Base-by-base conservation (phyloP, 148 eudicot species). In the Rhododendron ferrugineum region DNA sequence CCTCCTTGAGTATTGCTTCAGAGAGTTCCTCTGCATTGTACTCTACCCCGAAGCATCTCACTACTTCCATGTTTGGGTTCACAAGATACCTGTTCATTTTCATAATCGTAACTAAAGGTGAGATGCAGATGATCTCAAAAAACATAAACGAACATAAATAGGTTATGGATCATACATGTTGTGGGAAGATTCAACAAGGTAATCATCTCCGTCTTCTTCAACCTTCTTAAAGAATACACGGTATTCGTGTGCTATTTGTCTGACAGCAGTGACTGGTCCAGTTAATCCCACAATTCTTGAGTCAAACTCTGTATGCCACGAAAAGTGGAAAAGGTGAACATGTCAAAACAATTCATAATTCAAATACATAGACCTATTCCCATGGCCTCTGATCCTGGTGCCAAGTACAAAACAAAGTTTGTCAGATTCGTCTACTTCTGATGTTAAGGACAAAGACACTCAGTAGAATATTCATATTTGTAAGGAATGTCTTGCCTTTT, bases 281-380 rank as follows among this genome's bases (percentile, higher is more conserved):
- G 98, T 97, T 88, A 97, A 89, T 66, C 99, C 99, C 87, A 95
- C 56, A 85, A 95, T 95, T 91, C 96, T 91, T 10, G 95, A 84
- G 90, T 93, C 94, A 82, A 95, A 94, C 85, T 97, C 99, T 95
- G 95, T 91, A 88, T 40, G 89, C 78, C 85, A 88, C 60, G 4
- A 34, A 78, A 82, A 73, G 81, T 30, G 46, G 30, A 56, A 11
- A 58, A 78, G 1, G 46, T 26, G 40, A 82, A 18, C 75, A 52
- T 75, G 72, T 77, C 26, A 78, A 79, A 74, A 32, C 74, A 52
- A 42, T 36, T 56, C 75, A 78, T 82, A 83, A 76, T 81, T 60
- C 54, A 78, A 40, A 52, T 11, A 83, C 42, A 22, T 32, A 80
- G 70, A 62, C 0, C 70, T 23, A n/a, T 20, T 60, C n/a, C 22